phyloP scores from a whole-genome alignment of 2,329 filamentous ascomycete species.

The Emericellopsis cladophorae region DNA sequence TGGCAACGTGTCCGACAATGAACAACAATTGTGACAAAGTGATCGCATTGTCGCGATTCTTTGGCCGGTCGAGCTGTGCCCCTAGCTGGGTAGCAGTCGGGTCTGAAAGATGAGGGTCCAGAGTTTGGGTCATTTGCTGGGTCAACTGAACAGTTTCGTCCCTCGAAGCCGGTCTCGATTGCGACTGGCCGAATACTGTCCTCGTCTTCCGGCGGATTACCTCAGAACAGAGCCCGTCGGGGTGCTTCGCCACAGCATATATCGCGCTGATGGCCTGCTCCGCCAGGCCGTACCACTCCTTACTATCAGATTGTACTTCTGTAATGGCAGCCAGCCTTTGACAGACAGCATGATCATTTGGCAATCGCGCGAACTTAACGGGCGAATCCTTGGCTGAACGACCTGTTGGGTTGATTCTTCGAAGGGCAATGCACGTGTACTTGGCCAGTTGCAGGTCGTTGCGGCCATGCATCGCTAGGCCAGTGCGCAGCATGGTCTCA shows the following conservation, averaged over 20 bases:
- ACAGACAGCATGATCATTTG: conserved; percentile 86
- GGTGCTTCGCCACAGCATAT: conserved; percentile 86
- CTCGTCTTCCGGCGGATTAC: conserved; percentile 79
- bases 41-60: conserved; percentile 54
- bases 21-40: conserved; percentile 85
- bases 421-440: conserved; percentile 87
- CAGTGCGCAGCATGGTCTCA: conserved; percentile 85
- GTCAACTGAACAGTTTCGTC: conserved; percentile 5
- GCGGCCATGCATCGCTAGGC: conserved; percentile 68
- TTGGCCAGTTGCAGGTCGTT: conserved; percentile 81
- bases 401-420: conserved; percentile 77
- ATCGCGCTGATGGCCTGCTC: conserved; percentile 95
- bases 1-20: conserved; percentile 89
- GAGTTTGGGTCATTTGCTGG: conserved; percentile 3
- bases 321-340: conserved; percentile 70
- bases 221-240: conserved; percentile 84
- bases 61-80: conserved; percentile 24
- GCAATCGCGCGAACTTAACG: conserved; percentile 60
- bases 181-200: conserved; percentile 51
- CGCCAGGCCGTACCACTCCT: conserved; percentile 92
- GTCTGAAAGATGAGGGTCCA: conserved; percentile 10
- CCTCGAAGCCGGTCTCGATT: conserved; percentile 27
- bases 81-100: conserved; percentile 17
- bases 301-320: conserved; percentile 76
- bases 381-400: conserved; percentile 65